phyloP scores from a whole-genome alignment of 78 protist species.

The Dictyostelium firmibasis region DNA sequence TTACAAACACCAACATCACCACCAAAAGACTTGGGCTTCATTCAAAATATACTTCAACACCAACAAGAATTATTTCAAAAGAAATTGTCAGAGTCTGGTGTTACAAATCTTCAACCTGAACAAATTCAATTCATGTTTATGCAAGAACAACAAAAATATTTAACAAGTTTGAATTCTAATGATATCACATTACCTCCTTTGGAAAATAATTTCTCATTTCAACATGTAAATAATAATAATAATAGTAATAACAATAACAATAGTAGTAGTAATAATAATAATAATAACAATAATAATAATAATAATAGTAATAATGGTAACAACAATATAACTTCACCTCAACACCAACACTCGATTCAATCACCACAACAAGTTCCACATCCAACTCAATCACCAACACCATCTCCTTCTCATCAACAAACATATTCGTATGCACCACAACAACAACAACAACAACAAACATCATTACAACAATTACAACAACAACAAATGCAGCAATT shows the following conservation, averaged over 20 bases:
- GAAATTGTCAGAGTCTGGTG: neutral
- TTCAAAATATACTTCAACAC: constrained; percentile 32
- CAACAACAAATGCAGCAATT: constrained; percentile 18
- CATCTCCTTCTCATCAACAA: neutral
- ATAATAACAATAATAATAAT: too few relatives aligned
- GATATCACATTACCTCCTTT: neutral
- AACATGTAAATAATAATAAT: neutral
- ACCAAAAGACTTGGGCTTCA: constrained; percentile 27
- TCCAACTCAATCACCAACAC: neutral
- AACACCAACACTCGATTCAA: neutral
- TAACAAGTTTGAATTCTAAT: neutral
- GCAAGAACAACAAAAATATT: constrained; percentile 43
- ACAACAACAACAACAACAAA: constrained; percentile 1
- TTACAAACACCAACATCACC: neutral
- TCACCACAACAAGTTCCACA: neutral
- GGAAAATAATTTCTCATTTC: neutral
- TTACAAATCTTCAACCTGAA: neutral
- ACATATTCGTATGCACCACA: neutral
- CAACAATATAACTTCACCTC: neutral
- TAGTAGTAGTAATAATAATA: too few relatives aligned
- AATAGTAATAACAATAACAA: too few relatives aligned
- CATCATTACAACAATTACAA: neutral
- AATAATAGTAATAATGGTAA: too few relatives aligned
- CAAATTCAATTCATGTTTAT: constrained; percentile 8
- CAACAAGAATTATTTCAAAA: constrained; percentile 49